These are phyloP conservation scores for Aureobasidium sp. DNA, from an alignment of 2,329 filamentous ascomycete species.

Conservation along the genomic window DNA sequence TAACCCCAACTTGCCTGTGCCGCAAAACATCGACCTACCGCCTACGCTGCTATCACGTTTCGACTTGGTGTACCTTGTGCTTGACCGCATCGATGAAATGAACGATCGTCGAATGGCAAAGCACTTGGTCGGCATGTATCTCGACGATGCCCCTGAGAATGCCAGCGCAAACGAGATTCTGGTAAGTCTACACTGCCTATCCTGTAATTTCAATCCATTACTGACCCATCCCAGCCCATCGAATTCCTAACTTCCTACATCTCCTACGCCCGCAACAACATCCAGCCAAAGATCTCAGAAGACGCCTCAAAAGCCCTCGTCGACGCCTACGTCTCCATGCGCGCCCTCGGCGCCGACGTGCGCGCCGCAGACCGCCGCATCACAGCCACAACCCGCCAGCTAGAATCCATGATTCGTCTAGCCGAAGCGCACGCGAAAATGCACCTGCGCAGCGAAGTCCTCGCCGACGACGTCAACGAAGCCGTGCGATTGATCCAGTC, in stretches of 20 bases:
- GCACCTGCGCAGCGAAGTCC: slow-evolving; percentile 73
- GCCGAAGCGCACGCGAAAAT: slow-evolving; percentile 96
- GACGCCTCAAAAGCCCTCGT: slow-evolving; percentile 79
- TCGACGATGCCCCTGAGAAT: slow-evolving; percentile 88
- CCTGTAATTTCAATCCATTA: background rate
- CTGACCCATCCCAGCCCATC: slow-evolving; percentile 55
- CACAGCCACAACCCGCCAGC: slow-evolving; percentile 90
- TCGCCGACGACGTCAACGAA: slow-evolving; percentile 75
- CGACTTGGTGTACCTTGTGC: slow-evolving; percentile 91
- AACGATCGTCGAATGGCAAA: slow-evolving; percentile 81
- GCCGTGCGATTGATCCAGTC: slow-evolving; percentile 88
- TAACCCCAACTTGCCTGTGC: slow-evolving; percentile 90
- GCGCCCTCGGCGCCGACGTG: slow-evolving; percentile 66
- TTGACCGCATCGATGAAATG: slow-evolving; percentile 88
- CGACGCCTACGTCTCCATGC: slow-evolving; percentile 87
- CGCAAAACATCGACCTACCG: slow-evolving; percentile 95
- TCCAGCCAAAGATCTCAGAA: slow-evolving; percentile 74
- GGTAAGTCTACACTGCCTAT: slow-evolving; percentile 45
- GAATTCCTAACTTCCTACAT: slow-evolving; percentile 97
- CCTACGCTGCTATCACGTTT: slow-evolving; percentile 93
- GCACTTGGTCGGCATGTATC: slow-evolving; percentile 91
- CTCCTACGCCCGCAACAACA: slow-evolving; percentile 82
- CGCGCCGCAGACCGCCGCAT: slow-evolving; percentile 90
- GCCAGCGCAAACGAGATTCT: slow-evolving; percentile 72
- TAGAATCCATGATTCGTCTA: slow-evolving; percentile 97